Base-by-base conservation (phyloP, 805 yeast species). In the Candida ponderosae region DNA sequence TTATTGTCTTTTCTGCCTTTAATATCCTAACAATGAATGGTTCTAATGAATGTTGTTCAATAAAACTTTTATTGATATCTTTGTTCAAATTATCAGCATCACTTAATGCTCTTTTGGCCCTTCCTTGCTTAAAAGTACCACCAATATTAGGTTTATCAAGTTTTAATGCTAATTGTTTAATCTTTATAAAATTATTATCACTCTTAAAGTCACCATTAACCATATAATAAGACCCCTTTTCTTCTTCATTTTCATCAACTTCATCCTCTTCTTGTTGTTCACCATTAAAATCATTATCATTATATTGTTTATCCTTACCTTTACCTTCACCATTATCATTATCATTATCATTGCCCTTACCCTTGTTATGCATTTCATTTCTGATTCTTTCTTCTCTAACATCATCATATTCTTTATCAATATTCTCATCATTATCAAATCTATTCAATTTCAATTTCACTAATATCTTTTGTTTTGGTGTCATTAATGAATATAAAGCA, bases 401-500 rank as follows among this genome's bases (percentile, higher is more conserved):
- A 15, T 16, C 10, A 14, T n/a, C 15, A n/a, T 31, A 13, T 16
- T 19, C 19, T 8, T 14, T 14, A 11, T 3, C 24, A 18, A 21
- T 11, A 17, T 18, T 31, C n/a, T n/a, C n/a, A n/a, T n/a, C n/a
- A n/a, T n/a, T n/a, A n/a, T n/a, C n/a, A n/a, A n/a, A n/a, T n/a
- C n/a, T n/a, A n/a, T n/a, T n/a, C n/a, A n/a, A n/a, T 21, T 21
- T 21, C 7, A 21, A 9, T 29, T 45, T 48, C 10, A 32, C n/a
- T 32, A 53, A 27, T 3, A 53, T 35, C 21, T 44, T 46, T 31
- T 43, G 41, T 35, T 41, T 49, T 6, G 51, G 51, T 11, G 35
- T 40, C 2, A 47, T 44, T n/a, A 54, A 36, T 0, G 59, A 54
- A 33, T 50, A 44, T n/a, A 51, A 29, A 0, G 42, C 40, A 31